Base-by-base conservation (phyloP, 768 basidiomycete genomes). In the Suillus clintonianus region DNA sequence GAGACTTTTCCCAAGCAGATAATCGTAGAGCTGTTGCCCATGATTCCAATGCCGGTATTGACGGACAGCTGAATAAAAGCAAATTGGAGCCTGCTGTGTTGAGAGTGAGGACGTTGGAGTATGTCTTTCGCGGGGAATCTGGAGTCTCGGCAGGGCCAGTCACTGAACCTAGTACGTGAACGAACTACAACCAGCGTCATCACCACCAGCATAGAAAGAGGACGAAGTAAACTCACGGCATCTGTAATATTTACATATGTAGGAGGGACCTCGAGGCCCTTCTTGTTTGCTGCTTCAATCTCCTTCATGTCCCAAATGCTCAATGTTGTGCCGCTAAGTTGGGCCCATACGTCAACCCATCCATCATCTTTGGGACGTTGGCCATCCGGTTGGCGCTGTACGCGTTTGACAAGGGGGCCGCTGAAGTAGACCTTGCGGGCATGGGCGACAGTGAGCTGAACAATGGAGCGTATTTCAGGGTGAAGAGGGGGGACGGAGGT, bases 61-160 rank as follows among this genome's bases (percentile, higher is more conserved):
- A 83, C 19, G 90, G 90, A 72, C 94, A 96, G 10, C 94, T 91
- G 78, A 98, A 97, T 4, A 97, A 77, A 37, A 95, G 79, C 51
- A 95, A 82, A 74, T 99, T 98, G 36, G 89, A 89, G 24, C 97
- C 97, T 0, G 96, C 97, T 6, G 93, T 97, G 74, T 96, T 99
- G 68, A 99, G 82, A 0, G 94, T 93, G 62, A 98, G 84, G 59
- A 98, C 90, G 72, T 94, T 92, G 0, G 81, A 81, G 68, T 87
- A 91, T 67, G 86, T 85, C 71, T 85, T 83, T 0, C 83, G 68
- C 1, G 89, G 86, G 1, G 78, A 66, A 13, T 74, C 80, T 1
- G 80, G 72, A 0, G 84, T 83, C 8, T 85, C 79, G 1, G 89
- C 79, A 1, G 89, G 89, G 22, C 86, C 80, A 0, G 90, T 89